Base-by-base conservation (phyloP, 1,284 basidiomycete genomes). In the Cutaneotrichosporon arboriforme region DNA sequence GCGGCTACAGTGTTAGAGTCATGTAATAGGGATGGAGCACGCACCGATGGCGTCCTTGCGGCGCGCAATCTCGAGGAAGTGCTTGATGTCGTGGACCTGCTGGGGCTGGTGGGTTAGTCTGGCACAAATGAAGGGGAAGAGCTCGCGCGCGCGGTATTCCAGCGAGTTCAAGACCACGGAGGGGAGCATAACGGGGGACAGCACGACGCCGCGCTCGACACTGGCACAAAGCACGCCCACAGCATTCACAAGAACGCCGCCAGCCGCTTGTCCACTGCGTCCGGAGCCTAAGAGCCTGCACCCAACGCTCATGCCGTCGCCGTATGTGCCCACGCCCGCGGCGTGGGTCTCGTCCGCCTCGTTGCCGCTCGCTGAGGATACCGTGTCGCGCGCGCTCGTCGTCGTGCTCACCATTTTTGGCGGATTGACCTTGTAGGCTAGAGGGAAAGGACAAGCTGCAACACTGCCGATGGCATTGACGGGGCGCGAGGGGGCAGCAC, bases 31-130 rank as follows among this genome's bases (percentile, higher is more conserved):
- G 10, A 31, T n/a, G n/a, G 15, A 40, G 12, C 18, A 45, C 43
- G 18, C 33, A 45, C 43, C 43, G 43, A 45, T 12, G 10, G 43
- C 81, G 75, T 83, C 82, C 78, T 80, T 80, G 70, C 82, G 85
- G 79, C 86, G 85, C 58, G 94, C 88, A 75, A 94, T 91, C 81
- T 91, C 87, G 77, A 98, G 88, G 83, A 98, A 97, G 77, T 90
- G 82, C 83, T 98, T 98, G 83, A 98, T 97, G 79, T 98, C 94
- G 70, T 83, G 83, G 79, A 98, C 86, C 84, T 97, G 90, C 81
- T 96, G 90, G 61, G 94, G 93, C 94, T 97, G 74, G 9, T 21
- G 31, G 37, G 39, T 35, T 35, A 23, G 39, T 8, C 8, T 12
- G 18, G 46, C 20, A 26, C 35, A 23, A 43, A 20, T 18, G 46